Base-by-base conservation (phyloP, 768 basidiomycete species). In the Amanita phalloides region DNA sequence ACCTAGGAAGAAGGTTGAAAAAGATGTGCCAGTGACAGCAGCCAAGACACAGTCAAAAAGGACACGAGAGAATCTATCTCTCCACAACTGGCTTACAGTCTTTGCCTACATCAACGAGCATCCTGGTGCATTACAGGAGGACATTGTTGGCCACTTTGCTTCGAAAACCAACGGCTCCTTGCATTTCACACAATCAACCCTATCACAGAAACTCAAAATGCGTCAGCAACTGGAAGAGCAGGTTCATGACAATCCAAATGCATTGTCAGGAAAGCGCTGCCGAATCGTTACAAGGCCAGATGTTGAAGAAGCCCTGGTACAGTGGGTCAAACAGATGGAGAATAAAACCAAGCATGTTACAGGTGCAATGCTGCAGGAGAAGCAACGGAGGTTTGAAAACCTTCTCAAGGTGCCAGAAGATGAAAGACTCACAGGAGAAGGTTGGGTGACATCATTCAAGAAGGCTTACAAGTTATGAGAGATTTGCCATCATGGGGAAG, bases 401-500 rank as follows among this genome's bases (percentile, higher is more conserved):
- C n/a, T 9, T 8, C 9, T 50, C 21, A 23, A 43, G 3, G 38
- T 50, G n/a, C 49, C 49, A 7, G 49, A 50, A 26, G 38, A 21
- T 11, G 49, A 50, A 23, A 13, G 38, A 28, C 37, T 50, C 17
- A 20, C 14, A n/a, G 49, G 21, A 30, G 23, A 50, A 13, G 49
- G 38, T 4, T 51, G 49, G 49, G 25, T 51, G 2, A 8, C 11
- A 9, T 25, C 49, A 13, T 51, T 51, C 39, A 13, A n/a, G 2
- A 41, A 42, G 21, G 39, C 23, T 6, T 42, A 51, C 14, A 37
- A 23, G 26, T 17, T 49, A n/a, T 2, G 21, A 17, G n/a, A 32
- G 17, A 17, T 10, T 32, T 10, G 53, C 9, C 47, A 53, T 6
- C 63, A 67, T 53, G 65, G 66, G 8, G 65, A 65, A 44, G 63